These are phyloP conservation scores for Eucalyptus cloeziana DNA, from an alignment of 345 rosid species.

Conservation along the genomic window DNA sequence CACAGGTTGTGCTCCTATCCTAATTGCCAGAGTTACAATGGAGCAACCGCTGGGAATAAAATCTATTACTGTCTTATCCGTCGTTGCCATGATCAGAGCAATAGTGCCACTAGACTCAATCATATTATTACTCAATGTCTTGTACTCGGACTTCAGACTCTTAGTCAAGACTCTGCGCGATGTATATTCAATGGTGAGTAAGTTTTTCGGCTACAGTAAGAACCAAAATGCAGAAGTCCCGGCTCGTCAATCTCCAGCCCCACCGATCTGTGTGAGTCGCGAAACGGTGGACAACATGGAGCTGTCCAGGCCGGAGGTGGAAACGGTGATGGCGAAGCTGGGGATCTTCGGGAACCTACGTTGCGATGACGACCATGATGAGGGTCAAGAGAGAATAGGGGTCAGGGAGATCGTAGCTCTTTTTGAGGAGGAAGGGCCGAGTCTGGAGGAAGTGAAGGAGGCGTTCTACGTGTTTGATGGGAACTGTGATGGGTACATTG, in stretches of 20 bases:
- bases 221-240: neutral
- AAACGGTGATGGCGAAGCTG: conserved; percentile 11
- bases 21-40: neutral
- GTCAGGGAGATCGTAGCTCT: conserved; percentile 9
- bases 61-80: neutral
- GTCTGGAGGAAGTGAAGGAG: conserved; percentile 24
- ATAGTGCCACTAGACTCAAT: conserved; percentile 4
- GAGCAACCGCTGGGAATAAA: neutral
- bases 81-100: neutral
- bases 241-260: neutral
- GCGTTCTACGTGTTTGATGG: conserved; percentile 47
- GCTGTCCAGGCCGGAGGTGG: conserved; percentile 14
- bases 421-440: conserved; percentile 33
- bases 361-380: neutral
- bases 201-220: neutral
- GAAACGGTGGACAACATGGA: neutral
- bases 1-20: neutral
- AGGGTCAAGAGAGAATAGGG: neutral
- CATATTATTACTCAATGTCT: conserved; percentile 7
- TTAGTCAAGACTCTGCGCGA: neutral
- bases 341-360: neutral
- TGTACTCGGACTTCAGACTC: conserved; percentile 4
- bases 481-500: conserved; percentile 60
- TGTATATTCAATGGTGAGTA: neutral
- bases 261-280: neutral